Base-by-base conservation (phyloP, 768 basidiomycete genomes). In the Obba rivulosa region DNA sequence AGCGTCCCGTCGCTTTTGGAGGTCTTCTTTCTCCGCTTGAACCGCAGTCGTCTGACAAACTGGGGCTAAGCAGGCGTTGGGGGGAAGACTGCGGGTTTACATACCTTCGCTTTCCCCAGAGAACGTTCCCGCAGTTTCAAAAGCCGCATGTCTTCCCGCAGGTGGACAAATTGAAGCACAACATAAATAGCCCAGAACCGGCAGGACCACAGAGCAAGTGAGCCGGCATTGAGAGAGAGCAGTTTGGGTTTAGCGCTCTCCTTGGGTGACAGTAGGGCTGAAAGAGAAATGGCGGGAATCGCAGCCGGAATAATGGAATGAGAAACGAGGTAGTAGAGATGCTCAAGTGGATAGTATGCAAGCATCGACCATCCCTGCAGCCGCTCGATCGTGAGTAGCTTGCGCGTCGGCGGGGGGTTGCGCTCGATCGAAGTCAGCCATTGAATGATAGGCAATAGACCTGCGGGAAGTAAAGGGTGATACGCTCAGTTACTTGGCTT, bases 141-240 rank as follows among this genome's bases (percentile, higher is more conserved):
- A 13, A 87, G 56, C 53, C 76, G 76, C 51, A 75, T 72, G 57
- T 90, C 86, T 60, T 89, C 85, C 24, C 73, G 66, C 46, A 89
- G 69, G 58, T 88, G 87, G 4, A 75, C 77, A 53, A 91, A 81
- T 48, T 89, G 90, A 41, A 94, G 78, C 24, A 84, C 53, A 36
- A 90, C 74, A 58, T 93, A 93, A 20, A 78, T 63, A 2, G 83
- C 84, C 92, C 90, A 94, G 62, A 83, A 86, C 18, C 91, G 81
- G 46, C 76, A 79, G 13, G 88, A 90, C 86, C 85, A 88, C 45
- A 83, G 56, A 3, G 75, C 71, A 34, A 92, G 62, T 22, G 61
- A 64, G 28, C 70, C 67, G 8, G 75, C 52, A 48, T 83, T 67
- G 36, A 87, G 61, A 5, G 56, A 59, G 41, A 80, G 65, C 13